These are phyloP conservation scores for Boletus huronensis DNA, from an alignment of 768 basidiomycete species.

Conservation along the genomic window DNA sequence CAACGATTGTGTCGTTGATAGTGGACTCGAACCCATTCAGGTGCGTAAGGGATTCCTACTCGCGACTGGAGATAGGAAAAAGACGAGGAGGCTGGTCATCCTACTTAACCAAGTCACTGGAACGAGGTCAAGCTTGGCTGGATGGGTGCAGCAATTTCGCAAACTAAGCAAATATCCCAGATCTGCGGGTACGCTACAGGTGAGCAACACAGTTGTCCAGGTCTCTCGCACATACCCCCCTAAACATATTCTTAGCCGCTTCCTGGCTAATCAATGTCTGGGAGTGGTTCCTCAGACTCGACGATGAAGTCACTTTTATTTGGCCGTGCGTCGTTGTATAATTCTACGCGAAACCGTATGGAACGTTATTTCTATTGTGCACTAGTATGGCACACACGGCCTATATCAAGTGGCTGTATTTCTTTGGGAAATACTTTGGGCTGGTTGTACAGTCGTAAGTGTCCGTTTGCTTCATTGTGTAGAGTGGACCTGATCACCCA, in stretches of 20 bases:
- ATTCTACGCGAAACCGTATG: not conserved
- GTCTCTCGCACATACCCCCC: not conserved
- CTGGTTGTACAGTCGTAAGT: slow-evolving; percentile 18
- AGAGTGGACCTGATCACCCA: not conserved
- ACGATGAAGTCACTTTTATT: slow-evolving; percentile 19
- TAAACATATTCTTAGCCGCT: slow-evolving; percentile 2
- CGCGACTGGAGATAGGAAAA: not conserved
- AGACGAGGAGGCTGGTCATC: not conserved
- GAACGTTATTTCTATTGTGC: not conserved
- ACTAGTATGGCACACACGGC: slow-evolving; percentile 16
- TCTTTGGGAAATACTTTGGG: slow-evolving; percentile 22
- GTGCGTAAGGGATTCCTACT: not conserved
- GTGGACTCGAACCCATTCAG: not conserved
- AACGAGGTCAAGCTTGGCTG: too few relatives aligned
- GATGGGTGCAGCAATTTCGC: not conserved
- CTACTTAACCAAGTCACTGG: not conserved
- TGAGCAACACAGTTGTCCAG: not conserved
- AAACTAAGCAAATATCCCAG: not conserved
- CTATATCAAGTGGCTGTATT: slow-evolving; percentile 26
- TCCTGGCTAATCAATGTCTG: slow-evolving; percentile 12
- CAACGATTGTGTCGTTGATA: not conserved
- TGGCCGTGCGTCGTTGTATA: slow-evolving; percentile 20
- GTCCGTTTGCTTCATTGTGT: not conserved
- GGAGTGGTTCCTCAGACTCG: slow-evolving; percentile 18
- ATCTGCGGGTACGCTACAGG: slow-evolving; percentile 9